Base-by-base conservation (phyloP, 2,329 filamentous ascomycete species). In the Neofusicoccum kwambonambiense region DNA sequence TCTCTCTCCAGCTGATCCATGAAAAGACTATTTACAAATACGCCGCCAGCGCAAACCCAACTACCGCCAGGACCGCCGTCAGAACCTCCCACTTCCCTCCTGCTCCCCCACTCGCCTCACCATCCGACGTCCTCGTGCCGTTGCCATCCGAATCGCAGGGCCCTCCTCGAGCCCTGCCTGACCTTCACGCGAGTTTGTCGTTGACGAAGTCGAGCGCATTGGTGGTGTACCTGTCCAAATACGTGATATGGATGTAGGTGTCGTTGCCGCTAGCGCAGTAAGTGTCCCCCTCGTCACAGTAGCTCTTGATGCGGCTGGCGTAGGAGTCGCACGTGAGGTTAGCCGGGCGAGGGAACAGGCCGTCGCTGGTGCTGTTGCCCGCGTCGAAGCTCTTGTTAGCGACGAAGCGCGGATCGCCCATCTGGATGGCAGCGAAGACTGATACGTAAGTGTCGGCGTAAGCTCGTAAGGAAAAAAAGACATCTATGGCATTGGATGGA, bases 381-480 rank as follows among this genome's bases (percentile, higher is more conserved):
- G n/a, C 19, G 35, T 62, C 58, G 47, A 62, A 62, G 37, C 27
- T n/a, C 17, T 41, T 45, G 31, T 45, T 45, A 2, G 44, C 19
- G 44, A 62, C 47, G 17, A 50, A 39, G 34, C 58, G 58, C 17
- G 58, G 58, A 12, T 62, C 58, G 45, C 58, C 58, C 44, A 62
- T 50, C 17, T 39, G 47, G n/a, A 62, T 37, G 12, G 37, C 22
- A 13, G 58, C 58, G 13, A 51, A 41, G 11, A 62, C 58, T 62
- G n/a, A 22, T 13, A 2, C 34, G 13, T 4, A 4, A n/a, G 13
- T 35, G 13, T 51, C 31, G 39, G 22, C 22, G 22, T 22, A 3
- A 22, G 3, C 22, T 22, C 22, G 3, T 22, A 3, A 3, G 22
- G 22, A 22, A 22, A 22, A 22, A 22, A 22, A 22, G 22, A 22